Base-by-base conservation (phyloP, 345 rosid genomes). In the Brassica incana region DNA sequence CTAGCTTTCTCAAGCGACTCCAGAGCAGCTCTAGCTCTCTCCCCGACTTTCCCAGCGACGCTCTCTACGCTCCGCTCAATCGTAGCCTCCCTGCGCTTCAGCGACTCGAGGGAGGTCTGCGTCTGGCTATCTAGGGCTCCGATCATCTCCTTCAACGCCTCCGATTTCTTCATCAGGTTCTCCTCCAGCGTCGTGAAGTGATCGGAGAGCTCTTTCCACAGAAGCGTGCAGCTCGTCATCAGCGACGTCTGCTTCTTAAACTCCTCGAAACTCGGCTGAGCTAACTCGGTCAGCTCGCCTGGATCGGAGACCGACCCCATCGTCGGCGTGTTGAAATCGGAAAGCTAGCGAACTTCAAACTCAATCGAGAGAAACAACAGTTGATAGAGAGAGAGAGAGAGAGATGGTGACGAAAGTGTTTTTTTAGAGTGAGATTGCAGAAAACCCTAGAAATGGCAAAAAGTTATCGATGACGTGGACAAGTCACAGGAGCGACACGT, bases 281-380 rank as follows among this genome's bases (percentile, higher is more conserved):
- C 74, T 78, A 82, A 84, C 88, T 87, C 94, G 11, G 90, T 83
- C 73, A 88, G 83, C 89, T 85, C 98, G 81, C 97, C 99, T 0
- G 97, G 96, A 91, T 95, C 95, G 97, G 92, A 88, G 89, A 83
- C 85, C 84, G 97, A 90, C 93, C 95, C 99, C 97, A 93, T 95
- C 84, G 80, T 73, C 71, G 81, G 61, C 16, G 73, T 29, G 5
- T 29, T 58, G 58, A 59, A 15, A 20, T 8, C 66, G 67, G 64
- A 48, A 16, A 14, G 65, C 40, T 73, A 11, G 66, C 16, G 48
- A 71, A 60, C 25, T 76, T 59, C 75, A 67, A 63, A 14, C 64
- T 40, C 30, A 65, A 27, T 23, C 65, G 48, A 38, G 8, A n/a
- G 27, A 25, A 71, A 71, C 20, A 33, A 58, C 58, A n/a, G 12